Base-by-base conservation (phyloP, 2,329 filamentous ascomycete species). In the Fusarium robinianum region DNA sequence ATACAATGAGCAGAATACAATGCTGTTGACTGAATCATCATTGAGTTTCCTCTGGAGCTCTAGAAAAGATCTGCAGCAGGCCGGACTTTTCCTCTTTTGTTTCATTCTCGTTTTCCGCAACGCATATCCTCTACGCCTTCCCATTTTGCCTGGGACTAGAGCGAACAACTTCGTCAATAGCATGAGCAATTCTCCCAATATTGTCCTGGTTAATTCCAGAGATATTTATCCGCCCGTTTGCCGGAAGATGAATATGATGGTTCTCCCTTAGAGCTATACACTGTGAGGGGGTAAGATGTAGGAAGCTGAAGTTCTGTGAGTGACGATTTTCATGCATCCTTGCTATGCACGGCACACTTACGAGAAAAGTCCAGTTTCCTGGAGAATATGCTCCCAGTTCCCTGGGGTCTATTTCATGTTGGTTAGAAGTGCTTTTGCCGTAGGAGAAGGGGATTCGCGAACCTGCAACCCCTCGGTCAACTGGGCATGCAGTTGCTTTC, bases 321-420 rank as follows among this genome's bases (percentile, higher is more conserved):
- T 17, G 5, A 15, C 7, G 14, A 8, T n/a, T 10, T 10, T 7
- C 10, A 2, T 6, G 14, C 11, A 4, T 23, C 3, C 8, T 2
- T 8, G 10, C 12, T 5, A 2, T 5, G 3, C 9, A 30, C 9
- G 14, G 11, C 17, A 1, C 10, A 35, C 36, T 10, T 38, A 50
- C 49, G 38, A 39, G 26, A 53, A 53, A 3, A 53, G 41, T 2
- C 49, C 49, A 2, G 16, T 53, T 26, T 47, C 46, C 11, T 50
- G 39, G 1, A 43, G 35, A 8, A 53, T 47, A 9, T 46, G 31
- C 6, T 39, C 45, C 49, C 49, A 53, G 14, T 53, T 37, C 6
- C 49, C 46, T 2, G 49, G 49, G 2, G 46, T 53, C 27, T 54
- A 39, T 19, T 51, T 35, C 5, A 16, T 9, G 21, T 16, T 37